Conservation (phyloP, 805 yeast genomes). For the Yueomyces sp. region DNA sequence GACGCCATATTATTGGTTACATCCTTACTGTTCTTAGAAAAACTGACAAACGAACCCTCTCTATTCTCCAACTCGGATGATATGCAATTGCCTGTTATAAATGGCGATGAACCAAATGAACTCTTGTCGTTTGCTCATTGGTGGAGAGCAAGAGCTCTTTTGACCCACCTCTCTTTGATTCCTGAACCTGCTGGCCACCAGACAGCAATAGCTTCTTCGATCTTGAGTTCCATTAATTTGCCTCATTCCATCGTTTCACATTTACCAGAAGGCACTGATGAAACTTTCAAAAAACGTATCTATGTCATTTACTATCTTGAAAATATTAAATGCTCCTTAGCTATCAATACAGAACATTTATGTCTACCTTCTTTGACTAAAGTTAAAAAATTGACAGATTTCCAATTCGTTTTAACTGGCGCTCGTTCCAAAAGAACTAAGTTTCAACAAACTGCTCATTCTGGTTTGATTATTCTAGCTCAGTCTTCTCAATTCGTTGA, state of each 20-base stretch:
- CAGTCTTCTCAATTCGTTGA: conserved; percentile 23
- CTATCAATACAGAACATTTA: conserved; percentile 50
- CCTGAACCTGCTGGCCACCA: conserved; percentile 45
- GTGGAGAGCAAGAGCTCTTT: conserved; percentile 67
- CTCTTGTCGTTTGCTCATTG: conserved; percentile 40
- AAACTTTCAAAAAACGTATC: conserved; percentile 25
- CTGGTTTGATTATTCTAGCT: conserved; percentile 70
- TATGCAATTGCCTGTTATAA: conserved; percentile 10
- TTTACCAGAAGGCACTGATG: conserved; percentile 16
- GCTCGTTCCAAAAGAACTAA: conserved; percentile 81
- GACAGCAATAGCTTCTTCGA: conserved; percentile 24
- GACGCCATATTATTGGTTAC: conserved; percentile 34
- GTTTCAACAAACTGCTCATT: conserved; percentile 56
- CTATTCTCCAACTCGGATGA: conserved; percentile 10
- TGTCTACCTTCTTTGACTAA: conserved; percentile 40
- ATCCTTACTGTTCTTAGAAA: conserved; percentile 32
- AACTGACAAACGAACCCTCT: conserved; percentile 23
- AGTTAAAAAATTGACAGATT: conserved; percentile 45
- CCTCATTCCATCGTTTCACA: conserved; percentile 16
- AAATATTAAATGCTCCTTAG: conserved; percentile 47
- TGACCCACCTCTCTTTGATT: conserved; percentile 49
- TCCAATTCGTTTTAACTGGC: conserved; percentile 65
- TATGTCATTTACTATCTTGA: conserved; percentile 49
- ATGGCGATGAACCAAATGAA: conserved; percentile 19
- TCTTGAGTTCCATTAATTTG: conserved; percentile 17